Evolutionary conservation across 2,329 filamentous ascomycete species (phyloP).

Genomic region (Cladobotryum protrusum): DNA sequence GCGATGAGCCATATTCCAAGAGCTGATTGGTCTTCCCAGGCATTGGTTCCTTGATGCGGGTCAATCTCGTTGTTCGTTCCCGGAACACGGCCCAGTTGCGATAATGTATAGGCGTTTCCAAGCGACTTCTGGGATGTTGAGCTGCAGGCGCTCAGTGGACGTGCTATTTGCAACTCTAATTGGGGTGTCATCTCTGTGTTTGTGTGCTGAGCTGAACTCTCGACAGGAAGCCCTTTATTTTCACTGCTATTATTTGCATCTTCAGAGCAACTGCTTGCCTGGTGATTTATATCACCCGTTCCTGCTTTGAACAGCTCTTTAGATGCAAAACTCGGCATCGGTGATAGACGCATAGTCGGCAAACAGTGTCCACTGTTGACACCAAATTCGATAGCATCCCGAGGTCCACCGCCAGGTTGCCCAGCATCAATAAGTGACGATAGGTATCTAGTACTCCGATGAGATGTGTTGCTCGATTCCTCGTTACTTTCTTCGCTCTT

Average conservation of each 20-base stretch:
- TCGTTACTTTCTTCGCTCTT: conserved; percentile 39
- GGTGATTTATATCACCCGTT: neutral
- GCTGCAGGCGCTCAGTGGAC: conserved; percentile 3
- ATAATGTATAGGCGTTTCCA: conserved; percentile 5
- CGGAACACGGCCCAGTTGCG: conserved; percentile 14
- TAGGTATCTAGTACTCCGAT: conserved; percentile 18
- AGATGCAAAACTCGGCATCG: neutral
- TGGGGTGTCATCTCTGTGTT: neutral
- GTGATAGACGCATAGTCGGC: neutral
- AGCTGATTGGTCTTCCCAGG: conserved; percentile 28
- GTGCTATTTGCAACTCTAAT: neutral
- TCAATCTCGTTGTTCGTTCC: conserved; percentile 23
- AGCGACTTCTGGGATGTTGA: conserved; percentile 10
- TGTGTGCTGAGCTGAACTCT: neutral
- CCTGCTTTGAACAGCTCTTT: neutral
- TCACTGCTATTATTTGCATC: neutral
- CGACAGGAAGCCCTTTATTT: neutral
- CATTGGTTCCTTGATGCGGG: conserved; percentile 24
- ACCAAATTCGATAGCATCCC: conserved; percentile 45
- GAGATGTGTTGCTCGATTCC: conserved; percentile 23
- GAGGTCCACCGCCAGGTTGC: conserved; percentile 34
- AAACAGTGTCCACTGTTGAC: conserved; percentile 12
- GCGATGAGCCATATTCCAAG: conserved; percentile 33
- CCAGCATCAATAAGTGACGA: conserved; percentile 23
- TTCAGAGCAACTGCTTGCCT: neutral